Evolutionary conservation across 2,329 filamentous ascomycete species (phyloP), one percentile per base, ranked within the genome.

Genomic region (Arthrobotrys conoides): DNA sequence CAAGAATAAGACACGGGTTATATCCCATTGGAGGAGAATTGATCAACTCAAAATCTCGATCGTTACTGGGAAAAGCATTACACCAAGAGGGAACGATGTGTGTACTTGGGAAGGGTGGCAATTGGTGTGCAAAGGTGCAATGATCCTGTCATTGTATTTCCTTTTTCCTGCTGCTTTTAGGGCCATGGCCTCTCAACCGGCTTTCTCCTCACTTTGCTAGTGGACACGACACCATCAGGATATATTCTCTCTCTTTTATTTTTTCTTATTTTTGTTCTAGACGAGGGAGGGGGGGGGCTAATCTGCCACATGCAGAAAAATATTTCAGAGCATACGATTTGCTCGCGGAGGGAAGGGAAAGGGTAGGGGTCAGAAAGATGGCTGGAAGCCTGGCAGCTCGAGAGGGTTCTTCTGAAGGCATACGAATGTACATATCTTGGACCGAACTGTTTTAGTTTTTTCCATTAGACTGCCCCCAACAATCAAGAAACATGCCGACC

Each of bases 1-100:
- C 75, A 78, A 78, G 63, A 59, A 63, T 71, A 71, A 78, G 75
- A 78, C 68, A 72, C 75, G 75, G 75, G 75, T 72, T 78, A 71
- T 78, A 78, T 78, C 75, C 75, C 75, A 78, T 78, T 78, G 75
- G 75, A 78, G 75, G 75, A 78, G 75, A 78, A 78, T 78, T 78
- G 75, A 71, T 72, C 75, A 78, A 78, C 75, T 78, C 75, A 72
- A n/a, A 65, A 63, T 78, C 75, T 76, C 65, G 63, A 65, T 72
- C 71, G 63, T 57, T 68, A 68, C 61, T 67, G 48, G 64, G 48
- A 67, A 73, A 72, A 63, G 46, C 64, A 78, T 46, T 72, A 57
- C 68, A 61, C 63, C 53, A 68, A 66, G 75, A 69, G 44, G 73
- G 64, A 65, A 67, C 55, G 22, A 59, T 57, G 49, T 63, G 38